Evolutionary conservation across 1,284 basidiomycete species (phyloP).

Genomic region (Ganoderma meredithae): DNA sequence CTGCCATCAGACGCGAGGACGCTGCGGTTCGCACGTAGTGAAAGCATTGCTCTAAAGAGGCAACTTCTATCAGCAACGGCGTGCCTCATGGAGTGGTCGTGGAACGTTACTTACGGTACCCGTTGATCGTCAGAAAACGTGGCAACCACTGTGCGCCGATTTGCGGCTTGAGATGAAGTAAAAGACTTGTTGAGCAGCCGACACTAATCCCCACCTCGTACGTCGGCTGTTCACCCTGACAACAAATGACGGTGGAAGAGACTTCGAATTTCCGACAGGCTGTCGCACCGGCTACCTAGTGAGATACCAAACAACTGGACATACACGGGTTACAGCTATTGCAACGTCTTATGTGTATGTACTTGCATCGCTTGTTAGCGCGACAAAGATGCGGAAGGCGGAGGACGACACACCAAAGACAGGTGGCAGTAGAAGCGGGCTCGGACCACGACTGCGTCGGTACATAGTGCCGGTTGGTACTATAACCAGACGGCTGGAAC

Average conservation of each 20-base stretch:
- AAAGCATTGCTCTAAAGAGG: not conserved
- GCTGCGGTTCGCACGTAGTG: not conserved
- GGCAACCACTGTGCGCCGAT: not conserved
- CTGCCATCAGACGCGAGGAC: not conserved
- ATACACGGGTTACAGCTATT: too few relatives aligned
- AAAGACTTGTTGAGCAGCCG: not conserved
- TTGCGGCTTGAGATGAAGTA: not conserved
- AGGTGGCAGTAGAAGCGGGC: not conserved
- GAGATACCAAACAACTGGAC: not conserved
- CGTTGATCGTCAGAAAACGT: not conserved
- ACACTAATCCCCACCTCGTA: not conserved
- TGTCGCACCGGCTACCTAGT: not conserved
- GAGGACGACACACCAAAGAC: slow-evolving; percentile 4
- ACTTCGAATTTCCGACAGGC: not conserved
- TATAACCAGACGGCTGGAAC: not conserved
- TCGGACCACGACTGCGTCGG: not conserved
- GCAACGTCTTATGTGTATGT: not conserved
- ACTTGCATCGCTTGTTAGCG: not conserved
- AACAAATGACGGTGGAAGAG: not conserved
- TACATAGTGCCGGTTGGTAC: not conserved
- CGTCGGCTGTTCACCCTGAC: not conserved
- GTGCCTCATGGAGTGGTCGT: not conserved
- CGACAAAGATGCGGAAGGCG: not conserved
- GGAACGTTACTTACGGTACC: slow-evolving; percentile 3
- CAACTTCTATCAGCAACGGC: slow-evolving; percentile 5